Evolutionary conservation across 164 flowering plant genomes (phyloP), one percentile per base, ranked within the genome.

Genomic region (Sextonia rubra): DNA sequence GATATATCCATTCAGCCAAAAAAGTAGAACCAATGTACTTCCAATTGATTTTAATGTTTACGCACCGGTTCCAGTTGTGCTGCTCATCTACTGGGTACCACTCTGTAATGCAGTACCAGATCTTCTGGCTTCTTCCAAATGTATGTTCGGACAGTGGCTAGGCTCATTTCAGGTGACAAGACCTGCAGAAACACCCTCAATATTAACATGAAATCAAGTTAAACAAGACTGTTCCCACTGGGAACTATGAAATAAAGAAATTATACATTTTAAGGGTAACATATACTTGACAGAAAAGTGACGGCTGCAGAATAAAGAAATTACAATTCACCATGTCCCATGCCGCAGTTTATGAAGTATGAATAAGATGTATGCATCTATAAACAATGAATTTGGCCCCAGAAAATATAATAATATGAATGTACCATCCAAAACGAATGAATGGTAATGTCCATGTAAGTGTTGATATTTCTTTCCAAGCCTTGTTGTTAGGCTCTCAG

Each of bases 121-220:
- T 96, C 99, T 62, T 96, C 99, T 23, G 95, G 81, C 78, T 96
- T 96, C 85, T 96, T 96, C 99, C 99, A 96, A 70, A 96, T 82
- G 74, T 96, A 96, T 66, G 97, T 85, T 18, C 91, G 86, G 20
- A 96, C 95, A 44, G 97, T 96, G 29, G 99, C 98, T 80, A 96
- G 83, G 85, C 99, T 93, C 98, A 96, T 91, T 61, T 96, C 98
- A 32, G 97, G 93, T 30, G 92, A 78, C 75, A 96, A 83, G 17
- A 92, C 94, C 97, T 92, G 85, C n/a, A 74, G 76, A 69, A 6
- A 47, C 3, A 49, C 64, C 52, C 14, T 62, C 58, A 52, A 48
- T n/a, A 47, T 30, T 26, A 32, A 27, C 27, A 49, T 20, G 14
- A 24, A 15, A 4, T 75, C 63, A 47, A 29, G 5, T 11, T 8